Conservation (phyloP, 192 early-diverging fungal genomes). For the Jimgerdemannia flammicorona region DNA sequence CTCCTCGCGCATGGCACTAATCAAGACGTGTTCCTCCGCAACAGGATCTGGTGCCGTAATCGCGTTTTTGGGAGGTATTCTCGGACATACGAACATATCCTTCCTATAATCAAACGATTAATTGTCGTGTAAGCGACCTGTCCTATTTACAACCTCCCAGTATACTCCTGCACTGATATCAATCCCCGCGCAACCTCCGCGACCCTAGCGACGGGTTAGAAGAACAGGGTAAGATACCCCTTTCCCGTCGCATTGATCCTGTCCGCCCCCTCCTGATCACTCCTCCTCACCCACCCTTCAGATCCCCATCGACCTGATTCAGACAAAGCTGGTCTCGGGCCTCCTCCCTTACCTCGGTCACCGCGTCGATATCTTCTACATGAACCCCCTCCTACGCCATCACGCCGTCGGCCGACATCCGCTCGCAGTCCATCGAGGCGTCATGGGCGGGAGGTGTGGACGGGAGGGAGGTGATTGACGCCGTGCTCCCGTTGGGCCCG, state of each 20-base stretch:
- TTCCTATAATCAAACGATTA: slow-evolving; percentile 11
- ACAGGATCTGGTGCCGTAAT: slow-evolving; percentile 78
- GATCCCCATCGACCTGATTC: slow-evolving; percentile 62
- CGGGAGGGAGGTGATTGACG: slow-evolving; percentile 85
- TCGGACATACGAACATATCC: too few relatives aligned
- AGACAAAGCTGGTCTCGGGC: slow-evolving; percentile 54
- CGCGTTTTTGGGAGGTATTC: slow-evolving; percentile 68
- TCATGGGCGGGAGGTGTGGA: slow-evolving; percentile 93
- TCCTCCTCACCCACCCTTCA: slow-evolving; percentile 4
- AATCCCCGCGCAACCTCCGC: slow-evolving; percentile 70
- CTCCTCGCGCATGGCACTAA: neutral
- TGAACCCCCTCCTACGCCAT: slow-evolving; percentile 96
- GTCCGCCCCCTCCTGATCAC: neutral
- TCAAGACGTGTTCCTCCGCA: neutral
- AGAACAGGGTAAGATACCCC: slow-evolving; percentile 48
- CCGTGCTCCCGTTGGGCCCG: slow-evolving; percentile 65
- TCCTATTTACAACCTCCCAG: slow-evolving; percentile 9
- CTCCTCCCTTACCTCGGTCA: slow-evolving; percentile 50
- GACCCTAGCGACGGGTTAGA: slow-evolving; percentile 61
- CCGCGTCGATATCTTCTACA: slow-evolving; percentile 75
- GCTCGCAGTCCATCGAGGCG: slow-evolving; percentile 64
- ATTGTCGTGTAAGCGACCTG: neutral
- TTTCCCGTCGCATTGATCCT: slow-evolving; percentile 3
- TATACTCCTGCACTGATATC: slow-evolving; percentile 75
- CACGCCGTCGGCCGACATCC: slow-evolving; percentile 77